Percentiles rank a stretch among this genome's conserved stretches.
Evolutionary conservation across 306 rosid genomes (phyloP).

Genomic region (Glycyrrhiza uralensis): DNA sequence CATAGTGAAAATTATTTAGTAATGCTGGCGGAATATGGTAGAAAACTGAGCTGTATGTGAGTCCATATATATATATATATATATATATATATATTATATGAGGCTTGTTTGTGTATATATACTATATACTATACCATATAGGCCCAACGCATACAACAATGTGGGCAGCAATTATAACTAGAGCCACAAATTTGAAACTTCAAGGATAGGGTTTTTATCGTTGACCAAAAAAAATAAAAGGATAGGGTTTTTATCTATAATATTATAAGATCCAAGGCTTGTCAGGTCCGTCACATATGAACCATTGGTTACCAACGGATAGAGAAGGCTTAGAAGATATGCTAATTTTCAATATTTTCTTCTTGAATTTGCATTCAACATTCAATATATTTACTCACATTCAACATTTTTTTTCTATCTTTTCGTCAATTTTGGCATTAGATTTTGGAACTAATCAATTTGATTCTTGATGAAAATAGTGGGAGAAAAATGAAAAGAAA

Average conservation of each 20-base stretch:
- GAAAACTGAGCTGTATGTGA: not conserved
- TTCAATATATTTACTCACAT: not conserved
- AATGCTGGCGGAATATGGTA: not conserved
- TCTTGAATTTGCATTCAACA: not conserved
- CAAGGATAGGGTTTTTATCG: conserved; percentile 60
- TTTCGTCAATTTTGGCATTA: not conserved
- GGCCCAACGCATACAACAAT: not conserved
- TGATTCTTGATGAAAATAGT: not conserved
- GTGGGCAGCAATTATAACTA: not conserved
- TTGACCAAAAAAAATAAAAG: too few species aligned
- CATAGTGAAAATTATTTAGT: not conserved
- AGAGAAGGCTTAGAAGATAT: not conserved
- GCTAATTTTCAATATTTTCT: not conserved
- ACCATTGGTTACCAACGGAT: conserved; percentile 36
- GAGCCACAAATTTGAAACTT: conserved; percentile 40
- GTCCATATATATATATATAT: not conserved
- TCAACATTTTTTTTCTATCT: too few species aligned
- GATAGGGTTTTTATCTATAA: conserved; percentile 59
- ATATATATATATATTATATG: not conserved
- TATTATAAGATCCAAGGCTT: conserved; percentile 28
- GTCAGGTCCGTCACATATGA: conserved; percentile 19
- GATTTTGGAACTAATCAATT: not conserved
- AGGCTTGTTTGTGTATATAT: not conserved
- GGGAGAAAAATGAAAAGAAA: not conserved
- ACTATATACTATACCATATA: too few species aligned